Evolutionary conservation across 2,329 filamentous ascomycete genomes (phyloP).

Genomic region (Arthrobotrys entomopaga): DNA sequence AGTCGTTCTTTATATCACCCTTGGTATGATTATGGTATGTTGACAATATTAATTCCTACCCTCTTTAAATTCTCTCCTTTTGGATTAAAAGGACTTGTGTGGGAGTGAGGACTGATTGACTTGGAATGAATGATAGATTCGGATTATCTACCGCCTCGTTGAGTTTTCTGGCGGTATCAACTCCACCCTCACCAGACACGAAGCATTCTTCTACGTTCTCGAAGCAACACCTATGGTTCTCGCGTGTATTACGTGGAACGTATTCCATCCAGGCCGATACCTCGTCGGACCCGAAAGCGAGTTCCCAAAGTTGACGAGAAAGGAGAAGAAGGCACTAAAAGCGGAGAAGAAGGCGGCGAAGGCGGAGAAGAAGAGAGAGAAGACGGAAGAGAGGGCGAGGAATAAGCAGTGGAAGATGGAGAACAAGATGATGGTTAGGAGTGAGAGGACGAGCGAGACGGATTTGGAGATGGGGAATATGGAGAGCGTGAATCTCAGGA

Average conservation of each 20-base stretch:
- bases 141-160: conserved; percentile 71
- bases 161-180: conserved; percentile 67
- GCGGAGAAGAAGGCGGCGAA: conserved; percentile 61
- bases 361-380: conserved; percentile 58
- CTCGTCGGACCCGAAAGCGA: conserved; percentile 65
- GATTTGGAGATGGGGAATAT: conserved; percentile 40
- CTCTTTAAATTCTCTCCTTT: neutral
- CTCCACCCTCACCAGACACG: conserved; percentile 62
- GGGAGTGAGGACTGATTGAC: neutral
- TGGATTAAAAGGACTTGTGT: too few relatives aligned
- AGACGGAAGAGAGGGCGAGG: conserved; percentile 58
- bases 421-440: conserved; percentile 3
- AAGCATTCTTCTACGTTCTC: conserved; percentile 67
- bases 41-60: neutral
- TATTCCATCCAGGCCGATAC: conserved; percentile 66
- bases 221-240: conserved; percentile 70
- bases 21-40: conserved; percentile 62
- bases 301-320: conserved; percentile 63
- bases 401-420: conserved; percentile 50
- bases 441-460: neutral
- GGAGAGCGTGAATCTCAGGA: too few relatives aligned
- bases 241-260: conserved; percentile 63
- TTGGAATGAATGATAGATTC: conserved; percentile 62
- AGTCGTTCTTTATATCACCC: conserved; percentile 61
- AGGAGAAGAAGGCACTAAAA: conserved; percentile 64